Base-by-base conservation (phyloP, 202 grass and related monocot species). In the Panicum virgatum region DNA sequence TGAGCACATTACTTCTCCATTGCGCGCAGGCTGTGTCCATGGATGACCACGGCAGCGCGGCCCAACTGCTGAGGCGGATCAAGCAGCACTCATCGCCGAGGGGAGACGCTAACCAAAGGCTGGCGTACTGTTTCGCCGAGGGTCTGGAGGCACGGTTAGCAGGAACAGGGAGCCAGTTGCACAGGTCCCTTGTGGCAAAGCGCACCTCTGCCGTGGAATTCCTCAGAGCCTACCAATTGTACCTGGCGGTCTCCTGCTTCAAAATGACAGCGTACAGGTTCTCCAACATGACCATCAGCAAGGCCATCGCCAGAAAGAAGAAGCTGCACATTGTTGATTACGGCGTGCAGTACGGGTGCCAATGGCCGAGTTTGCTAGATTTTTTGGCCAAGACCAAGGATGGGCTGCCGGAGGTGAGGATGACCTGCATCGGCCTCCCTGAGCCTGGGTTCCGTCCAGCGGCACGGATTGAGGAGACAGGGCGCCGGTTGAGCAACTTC, bases 81-180 rank as follows among this genome's bases (percentile, higher is more conserved):
- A 79, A 73, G 57, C 80, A 71, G 73, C 83, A 14, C n/a, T n/a
- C n/a, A n/a, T n/a, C n/a, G n/a, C n/a, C n/a, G n/a, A n/a, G n/a
- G n/a, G n/a, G n/a, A n/a, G 86, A 89, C 51, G 86, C 88, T 19
- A 83, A 76, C 3, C 83, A 96, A 56, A 76, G 93, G 71, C 36
- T 96, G 65, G 90, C 93, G 29, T 78, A 92, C 50, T 92, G 83
- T 56, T 96, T 96, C 25, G 78, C 87, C 1, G 83, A 96, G 51
- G 90, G 93, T 12, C 90, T 96, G 9, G 79, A 96, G 47, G 86
- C 83, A 10, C 82, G 90, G 26, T 72, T 96, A 7, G 86, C 80
- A 9, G 88, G 93, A 34, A 87, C 83, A 13, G 93, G 93, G 45
- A 92, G 77, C 40, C 75, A 89, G 7, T 20, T 87, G 20, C 90